Conservation (phyloP, 2,329 filamentous ascomycete species). For the Nemania sp. region DNA sequence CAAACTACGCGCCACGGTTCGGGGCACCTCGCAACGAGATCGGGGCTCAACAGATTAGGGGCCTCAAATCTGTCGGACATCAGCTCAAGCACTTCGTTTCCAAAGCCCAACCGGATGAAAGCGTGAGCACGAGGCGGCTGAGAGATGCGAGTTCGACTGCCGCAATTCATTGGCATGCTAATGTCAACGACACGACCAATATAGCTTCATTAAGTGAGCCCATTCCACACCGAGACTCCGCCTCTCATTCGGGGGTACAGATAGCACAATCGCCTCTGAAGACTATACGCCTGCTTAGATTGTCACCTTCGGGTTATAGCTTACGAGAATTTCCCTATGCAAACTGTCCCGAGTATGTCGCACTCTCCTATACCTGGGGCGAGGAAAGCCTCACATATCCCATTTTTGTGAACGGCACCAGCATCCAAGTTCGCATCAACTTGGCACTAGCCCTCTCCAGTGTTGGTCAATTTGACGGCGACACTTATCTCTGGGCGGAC, state of each 20-base stretch:
- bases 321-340: constrained; percentile 2
- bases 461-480: constrained; percentile 1
- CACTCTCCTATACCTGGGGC: constrained; percentile 21
- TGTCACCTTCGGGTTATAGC: background rate
- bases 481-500: constrained; percentile 14
- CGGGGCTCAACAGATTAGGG: background rate
- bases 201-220: background rate
- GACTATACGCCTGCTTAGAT: constrained; percentile 6
- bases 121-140: background rate
- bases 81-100: too few species aligned
- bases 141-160: background rate
- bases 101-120: background rate
- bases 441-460: constrained; percentile 10
- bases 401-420: constrained; percentile 12
- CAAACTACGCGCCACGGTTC: background rate
- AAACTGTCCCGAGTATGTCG: constrained; percentile 7
- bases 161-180: too few species aligned
- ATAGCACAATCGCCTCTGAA: background rate
- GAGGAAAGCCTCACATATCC: background rate
- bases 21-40: background rate
- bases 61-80: background rate
- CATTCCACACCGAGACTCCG: too few species aligned
- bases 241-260: background rate
- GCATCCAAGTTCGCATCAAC: constrained; percentile 1
- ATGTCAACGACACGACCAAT: background rate